Evolutionary conservation across 2,329 filamentous ascomycete species (phyloP).

Genomic region (Claviceps sp.): DNA sequence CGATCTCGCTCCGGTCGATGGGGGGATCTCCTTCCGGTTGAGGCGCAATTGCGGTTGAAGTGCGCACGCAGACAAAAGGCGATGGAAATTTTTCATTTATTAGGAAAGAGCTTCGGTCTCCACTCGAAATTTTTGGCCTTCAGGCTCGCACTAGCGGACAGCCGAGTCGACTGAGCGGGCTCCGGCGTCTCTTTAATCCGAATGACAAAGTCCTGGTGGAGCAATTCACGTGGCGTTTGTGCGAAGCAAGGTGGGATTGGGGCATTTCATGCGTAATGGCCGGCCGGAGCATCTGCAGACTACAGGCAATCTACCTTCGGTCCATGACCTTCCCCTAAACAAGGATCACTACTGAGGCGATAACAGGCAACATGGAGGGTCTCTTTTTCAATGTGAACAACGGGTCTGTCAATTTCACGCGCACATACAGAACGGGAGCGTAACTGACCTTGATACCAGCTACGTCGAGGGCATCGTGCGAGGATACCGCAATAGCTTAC

Average conservation of each 20-base stretch:
- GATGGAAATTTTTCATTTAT: conserved; percentile 30
- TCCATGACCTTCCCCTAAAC: not conserved
- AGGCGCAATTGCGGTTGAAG: conserved; percentile 23
- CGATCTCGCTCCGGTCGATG: conserved; percentile 18
- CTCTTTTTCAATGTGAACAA: conserved; percentile 91
- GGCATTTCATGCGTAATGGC: not conserved
- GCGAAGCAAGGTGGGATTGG: not conserved
- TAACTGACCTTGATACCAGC: conserved; percentile 34
- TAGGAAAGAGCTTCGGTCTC: conserved; percentile 20
- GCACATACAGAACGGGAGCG: conserved; percentile 3
- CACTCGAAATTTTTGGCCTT: conserved; percentile 26
- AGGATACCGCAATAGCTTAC: conserved; percentile 86
- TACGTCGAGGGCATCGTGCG: conserved; percentile 96
- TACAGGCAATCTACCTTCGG: not conserved
- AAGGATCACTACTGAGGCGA: not conserved
- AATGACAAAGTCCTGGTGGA: not conserved
- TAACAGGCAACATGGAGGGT: conserved; percentile 55
- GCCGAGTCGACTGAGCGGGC: conserved; percentile 5
- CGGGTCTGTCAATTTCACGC: conserved; percentile 43
- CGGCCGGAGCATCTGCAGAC: not conserved
- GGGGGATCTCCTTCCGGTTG: conserved; percentile 20
- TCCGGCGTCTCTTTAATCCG: conserved; percentile 17
- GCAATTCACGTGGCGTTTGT: conserved; percentile 10
- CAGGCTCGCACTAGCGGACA: conserved; percentile 15
- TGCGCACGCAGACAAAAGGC: conserved; percentile 21